phyloP scores from a whole-genome alignment of 345 rosid species.

The Aethionema arabicum region DNA sequence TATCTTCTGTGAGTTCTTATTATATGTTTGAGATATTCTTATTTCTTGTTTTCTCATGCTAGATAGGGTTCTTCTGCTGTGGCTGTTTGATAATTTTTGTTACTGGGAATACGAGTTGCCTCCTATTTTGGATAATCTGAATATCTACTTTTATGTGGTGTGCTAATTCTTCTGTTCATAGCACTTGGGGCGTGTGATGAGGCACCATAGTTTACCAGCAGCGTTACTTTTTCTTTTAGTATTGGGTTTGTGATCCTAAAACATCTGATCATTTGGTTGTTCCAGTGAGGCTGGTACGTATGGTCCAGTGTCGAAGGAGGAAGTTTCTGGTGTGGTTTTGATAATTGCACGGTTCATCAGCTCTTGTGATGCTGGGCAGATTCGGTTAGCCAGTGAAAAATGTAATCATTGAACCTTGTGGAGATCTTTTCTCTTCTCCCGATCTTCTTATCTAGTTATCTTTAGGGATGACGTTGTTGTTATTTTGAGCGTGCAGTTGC shows the following conservation, averaged over 20 bases:
- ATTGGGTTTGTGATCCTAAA: neutral
- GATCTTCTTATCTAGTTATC: neutral
- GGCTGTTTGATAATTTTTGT: neutral
- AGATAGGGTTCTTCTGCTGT: conserved; percentile 2
- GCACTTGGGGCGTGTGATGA: conserved; percentile 14
- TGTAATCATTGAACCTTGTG: conserved; percentile 43
- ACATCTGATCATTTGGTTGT: conserved; percentile 13
- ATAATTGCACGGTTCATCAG: conserved; percentile 57
- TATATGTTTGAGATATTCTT: conserved; percentile 3
- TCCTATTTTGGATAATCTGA: neutral
- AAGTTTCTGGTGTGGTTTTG: conserved; percentile 43
- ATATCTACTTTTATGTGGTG: neutral
- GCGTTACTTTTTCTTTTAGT: neutral
- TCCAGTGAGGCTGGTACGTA: conserved; percentile 52
- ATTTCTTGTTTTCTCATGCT: neutral
- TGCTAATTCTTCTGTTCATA: neutral
- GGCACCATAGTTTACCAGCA: neutral
- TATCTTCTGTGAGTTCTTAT: conserved; percentile 56
- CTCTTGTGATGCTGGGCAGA: conserved; percentile 67
- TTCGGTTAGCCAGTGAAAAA: conserved; percentile 69
- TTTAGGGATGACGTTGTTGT: conserved; percentile 12
- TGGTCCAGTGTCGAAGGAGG: conserved; percentile 54
- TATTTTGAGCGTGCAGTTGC: conserved; percentile 51
- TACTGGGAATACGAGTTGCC: neutral
- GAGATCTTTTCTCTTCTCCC: conserved; percentile 2